phyloP scores from a whole-genome alignment of 2,329 filamentous ascomycete species.

The Ophioceras dolichostomum region DNA sequence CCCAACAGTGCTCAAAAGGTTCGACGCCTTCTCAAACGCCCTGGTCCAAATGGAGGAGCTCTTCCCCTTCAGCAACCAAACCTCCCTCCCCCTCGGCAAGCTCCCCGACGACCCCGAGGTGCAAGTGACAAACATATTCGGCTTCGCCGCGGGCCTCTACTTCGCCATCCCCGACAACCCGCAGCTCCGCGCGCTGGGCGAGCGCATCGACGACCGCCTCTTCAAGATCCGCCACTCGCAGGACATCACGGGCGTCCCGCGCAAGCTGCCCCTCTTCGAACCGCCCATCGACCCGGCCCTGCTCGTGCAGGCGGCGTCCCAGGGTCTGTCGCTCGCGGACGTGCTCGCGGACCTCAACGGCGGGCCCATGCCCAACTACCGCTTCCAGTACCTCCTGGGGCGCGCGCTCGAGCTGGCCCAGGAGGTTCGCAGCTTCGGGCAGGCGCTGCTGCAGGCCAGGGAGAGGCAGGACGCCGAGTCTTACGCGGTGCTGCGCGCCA shows the following conservation, averaged over 20 bases:
- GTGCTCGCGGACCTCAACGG: slow-evolving; percentile 4
- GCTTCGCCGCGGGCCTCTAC: slow-evolving; percentile 8
- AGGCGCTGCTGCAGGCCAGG: slow-evolving; percentile 7
- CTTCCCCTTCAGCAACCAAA: slow-evolving; percentile 11
- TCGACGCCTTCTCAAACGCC: slow-evolving; percentile 12
- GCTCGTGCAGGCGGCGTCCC: slow-evolving; percentile 11
- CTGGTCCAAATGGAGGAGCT: slow-evolving; percentile 9
- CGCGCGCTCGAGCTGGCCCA: slow-evolving; percentile 14
- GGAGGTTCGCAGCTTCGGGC: slow-evolving; percentile 11
- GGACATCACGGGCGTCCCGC: slow-evolving; percentile 17
- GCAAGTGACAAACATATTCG: background rate
- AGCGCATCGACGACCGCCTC: slow-evolving; percentile 17
- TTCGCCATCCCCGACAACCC: slow-evolving; percentile 17
- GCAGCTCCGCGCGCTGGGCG: slow-evolving; percentile 9
- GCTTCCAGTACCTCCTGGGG: slow-evolving; percentile 13
- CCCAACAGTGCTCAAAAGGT: slow-evolving; percentile 7
- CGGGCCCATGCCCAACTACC: slow-evolving; percentile 16
- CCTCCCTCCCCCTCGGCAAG: background rate
- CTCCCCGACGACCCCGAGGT: slow-evolving; percentile 2
- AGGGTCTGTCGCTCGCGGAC: background rate
- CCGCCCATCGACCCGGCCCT: slow-evolving; percentile 14
- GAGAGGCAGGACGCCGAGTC: slow-evolving; percentile 14
- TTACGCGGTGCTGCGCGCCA: slow-evolving; percentile 6
- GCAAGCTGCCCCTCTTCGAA: slow-evolving; percentile 12
- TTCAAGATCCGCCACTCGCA: slow-evolving; percentile 18